Evolutionary conservation across 768 basidiomycete species (phyloP).

Genomic region (Kwoniella dendrophila): DNA sequence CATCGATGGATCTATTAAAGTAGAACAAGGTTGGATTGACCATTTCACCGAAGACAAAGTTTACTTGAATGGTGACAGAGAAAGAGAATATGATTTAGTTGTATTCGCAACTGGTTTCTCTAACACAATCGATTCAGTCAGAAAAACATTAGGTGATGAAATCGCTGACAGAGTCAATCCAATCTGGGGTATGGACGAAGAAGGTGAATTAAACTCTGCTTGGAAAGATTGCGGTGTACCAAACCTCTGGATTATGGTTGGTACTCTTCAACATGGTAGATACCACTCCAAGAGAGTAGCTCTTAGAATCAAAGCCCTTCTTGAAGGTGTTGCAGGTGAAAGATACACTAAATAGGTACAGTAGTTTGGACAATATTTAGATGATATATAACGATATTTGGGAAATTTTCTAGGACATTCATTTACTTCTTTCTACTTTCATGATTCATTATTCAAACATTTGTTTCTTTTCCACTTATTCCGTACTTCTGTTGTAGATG

Average conservation of each 20-base stretch:
- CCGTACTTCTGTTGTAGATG: too few species aligned
- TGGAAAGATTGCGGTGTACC: constrained; percentile 24
- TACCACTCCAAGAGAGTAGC: constrained; percentile 35
- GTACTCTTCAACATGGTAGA: constrained; percentile 24
- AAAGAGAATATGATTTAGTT: constrained; percentile 35
- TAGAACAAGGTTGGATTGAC: constrained; percentile 32
- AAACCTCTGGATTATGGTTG: constrained; percentile 37
- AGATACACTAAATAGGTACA: too few species aligned
- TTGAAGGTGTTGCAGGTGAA: constrained; percentile 35
- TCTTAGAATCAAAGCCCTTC: constrained; percentile 27
- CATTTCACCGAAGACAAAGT: constrained; percentile 33
- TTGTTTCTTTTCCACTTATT: too few species aligned
- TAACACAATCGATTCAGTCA: constrained; percentile 37
- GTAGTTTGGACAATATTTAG: too few species aligned
- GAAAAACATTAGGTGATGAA: constrained; percentile 29
- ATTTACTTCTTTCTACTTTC: too few species aligned
- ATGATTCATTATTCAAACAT: too few species aligned
- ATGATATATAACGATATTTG: too few species aligned
- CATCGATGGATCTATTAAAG: constrained; percentile 39
- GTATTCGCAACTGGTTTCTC: constrained; percentile 40
- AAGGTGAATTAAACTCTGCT: constrained; percentile 36
- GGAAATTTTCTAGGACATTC: too few species aligned
- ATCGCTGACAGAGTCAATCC: constrained; percentile 24
- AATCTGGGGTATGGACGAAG: constrained; percentile 41
- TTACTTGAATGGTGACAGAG: constrained; percentile 25